Conservation (phyloP, 805 yeast genomes). For the Grigorovia transvaalensis region DNA sequence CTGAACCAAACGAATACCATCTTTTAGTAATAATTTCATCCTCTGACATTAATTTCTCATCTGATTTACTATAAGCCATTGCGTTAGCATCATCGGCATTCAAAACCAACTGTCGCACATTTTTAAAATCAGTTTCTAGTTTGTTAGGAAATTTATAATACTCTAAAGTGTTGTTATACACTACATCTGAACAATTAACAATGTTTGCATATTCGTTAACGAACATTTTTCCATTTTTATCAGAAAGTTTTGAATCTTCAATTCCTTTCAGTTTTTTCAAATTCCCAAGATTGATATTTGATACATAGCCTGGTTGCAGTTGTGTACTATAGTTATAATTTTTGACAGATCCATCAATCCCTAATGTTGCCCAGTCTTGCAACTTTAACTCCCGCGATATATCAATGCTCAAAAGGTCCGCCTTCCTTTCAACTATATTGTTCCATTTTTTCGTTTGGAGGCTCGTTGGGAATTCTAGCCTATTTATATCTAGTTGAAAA, state of each 20-base stretch:
- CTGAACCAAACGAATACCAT: too few relatives aligned
- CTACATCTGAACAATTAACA: constrained; percentile 5
- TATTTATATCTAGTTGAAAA: neutral
- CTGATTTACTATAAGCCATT: too few relatives aligned
- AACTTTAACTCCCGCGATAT: constrained; percentile 4
- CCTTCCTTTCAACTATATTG: neutral
- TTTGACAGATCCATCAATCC: neutral
- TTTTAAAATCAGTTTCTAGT: constrained; percentile 2
- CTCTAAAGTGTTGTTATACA: constrained; percentile 3
- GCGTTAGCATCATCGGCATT: neutral
- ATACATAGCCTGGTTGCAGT: constrained; percentile 5
- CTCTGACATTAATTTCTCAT: too few relatives aligned
- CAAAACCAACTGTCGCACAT: constrained; percentile 3
- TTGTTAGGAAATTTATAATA: neutral
- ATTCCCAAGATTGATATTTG: constrained; percentile 8
- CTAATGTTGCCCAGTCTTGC: neutral
- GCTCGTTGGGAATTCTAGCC: neutral
- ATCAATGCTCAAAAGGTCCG: constrained; percentile 8
- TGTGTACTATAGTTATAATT: neutral
- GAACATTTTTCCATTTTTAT: neutral
- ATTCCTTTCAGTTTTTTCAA: neutral
- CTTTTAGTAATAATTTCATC: too few relatives aligned
- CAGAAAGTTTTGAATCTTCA: neutral
- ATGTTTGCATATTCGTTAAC: constrained; percentile 1
- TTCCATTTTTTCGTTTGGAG: neutral